Base-by-base conservation (phyloP, 1,139 yeast genomes). In the Pichia sp. region DNA sequence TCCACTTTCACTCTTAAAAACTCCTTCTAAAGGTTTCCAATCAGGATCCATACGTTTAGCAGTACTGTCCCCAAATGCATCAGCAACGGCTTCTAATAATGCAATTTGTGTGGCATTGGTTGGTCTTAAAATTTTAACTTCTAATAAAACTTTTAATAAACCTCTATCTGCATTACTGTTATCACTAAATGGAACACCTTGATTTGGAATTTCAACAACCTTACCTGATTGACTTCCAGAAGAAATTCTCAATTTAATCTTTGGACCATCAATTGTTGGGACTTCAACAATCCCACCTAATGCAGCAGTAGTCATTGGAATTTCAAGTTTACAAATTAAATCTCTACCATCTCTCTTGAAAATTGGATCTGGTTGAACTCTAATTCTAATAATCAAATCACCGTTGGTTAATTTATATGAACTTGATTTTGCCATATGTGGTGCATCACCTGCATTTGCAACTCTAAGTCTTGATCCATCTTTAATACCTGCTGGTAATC, bases 271-370 rank as follows among this genome's bases (percentile, higher is more conserved):
- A 27, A 91, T 74, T 0, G 97, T 89, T 29, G 97, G 97, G 13
- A 91, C 78, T 35, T 82, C 76, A 23, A 91, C 74, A 40, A 78
- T 80, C 27, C 99, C 99, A 45, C 99, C 99, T 37, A 91, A 69
- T 0, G 96, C 91, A 2, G 98, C 98, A 0, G 98, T 91, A 1
- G 98, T 91, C 80, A 88, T 85, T 37, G 93, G 82, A 41, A 91
- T 78, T 35, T 77, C 77, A 39, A 80, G 78, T 28, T 71, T 68
- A 55, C 78, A 73, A 44, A 83, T 62, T 48, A 91, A 71, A 55
- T 83, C 78, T 46, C 74, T 69, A 33, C 83, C 83, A 28, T 68
- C 69, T 40, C 96, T 74, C 37, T 70, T 68, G 63, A 89, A 91
- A 27, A 69, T 63, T 25, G 80, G 72, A 59, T 91, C 96, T 25